Percentiles rank a stretch among this genome's conserved stretches.
Conservation (phyloP, 805 yeast genomes). For the Pichia kluyveri region DNA sequence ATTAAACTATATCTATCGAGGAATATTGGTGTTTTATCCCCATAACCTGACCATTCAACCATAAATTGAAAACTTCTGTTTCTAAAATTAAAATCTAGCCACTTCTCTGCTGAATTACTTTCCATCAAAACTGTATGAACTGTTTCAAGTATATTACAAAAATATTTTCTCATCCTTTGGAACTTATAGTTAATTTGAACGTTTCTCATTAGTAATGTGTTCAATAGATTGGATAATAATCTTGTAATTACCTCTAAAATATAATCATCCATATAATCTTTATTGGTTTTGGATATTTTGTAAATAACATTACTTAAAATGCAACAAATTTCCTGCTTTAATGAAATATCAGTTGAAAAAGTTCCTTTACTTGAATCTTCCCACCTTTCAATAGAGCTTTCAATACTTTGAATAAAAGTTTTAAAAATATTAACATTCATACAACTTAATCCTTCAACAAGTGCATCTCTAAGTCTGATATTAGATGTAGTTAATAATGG, state of each 20-base stretch:
- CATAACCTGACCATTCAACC: constrained; percentile 94
- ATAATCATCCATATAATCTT: constrained; percentile 56
- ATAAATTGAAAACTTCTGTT: constrained; percentile 72
- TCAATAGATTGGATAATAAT: constrained; percentile 53
- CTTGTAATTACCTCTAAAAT: constrained; percentile 54
- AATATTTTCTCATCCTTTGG: constrained; percentile 73
- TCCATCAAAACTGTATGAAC: constrained; percentile 50
- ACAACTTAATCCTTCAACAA: constrained; percentile 82
- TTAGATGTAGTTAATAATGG: constrained; percentile 72
- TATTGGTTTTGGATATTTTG: constrained; percentile 43
- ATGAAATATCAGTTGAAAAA: constrained; percentile 13
- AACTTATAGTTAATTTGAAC: constrained; percentile 61
- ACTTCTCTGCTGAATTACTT: constrained; percentile 34
- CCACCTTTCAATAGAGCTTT: constrained; percentile 51
- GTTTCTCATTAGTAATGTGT: constrained; percentile 40
- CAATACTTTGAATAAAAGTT: constrained; percentile 70
- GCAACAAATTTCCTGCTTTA: constrained; percentile 72
- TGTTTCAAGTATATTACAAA: constrained; percentile 72
- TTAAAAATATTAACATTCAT: constrained; percentile 83
- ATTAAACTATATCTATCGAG: constrained; percentile 57
- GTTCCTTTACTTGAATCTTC: constrained; percentile 28
- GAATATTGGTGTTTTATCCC: constrained; percentile 51
- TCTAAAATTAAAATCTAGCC: constrained; percentile 84
- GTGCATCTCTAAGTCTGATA: constrained; percentile 67
- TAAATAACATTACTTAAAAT: constrained; percentile 62